A percentile compares a stretch with the other conserved stretches of the same genome.
Conservation (phyloP, 2,329 filamentous ascomycete genomes). For the Hymenoscyphus fructigenus region DNA sequence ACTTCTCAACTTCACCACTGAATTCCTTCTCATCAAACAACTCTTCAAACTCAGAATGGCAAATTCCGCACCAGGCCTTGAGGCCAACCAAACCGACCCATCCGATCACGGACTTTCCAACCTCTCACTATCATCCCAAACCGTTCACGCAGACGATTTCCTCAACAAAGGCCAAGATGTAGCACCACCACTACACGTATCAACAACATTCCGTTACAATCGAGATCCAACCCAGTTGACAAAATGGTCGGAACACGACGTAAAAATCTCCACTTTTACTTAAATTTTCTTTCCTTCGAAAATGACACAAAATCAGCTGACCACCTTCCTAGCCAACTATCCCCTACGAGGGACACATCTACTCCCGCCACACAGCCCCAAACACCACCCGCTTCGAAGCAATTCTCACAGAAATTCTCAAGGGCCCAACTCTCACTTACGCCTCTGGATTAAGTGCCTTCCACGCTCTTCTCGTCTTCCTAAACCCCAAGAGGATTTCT, state of each 20-base stretch:
- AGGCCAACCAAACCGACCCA: slow-evolving; percentile 21
- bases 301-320: slow-evolving; percentile 28
- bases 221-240: slow-evolving; percentile 65
- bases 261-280: slow-evolving; percentile 40
- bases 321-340: slow-evolving; percentile 44
- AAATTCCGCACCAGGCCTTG: slow-evolving; percentile 16
- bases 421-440: slow-evolving; percentile 73
- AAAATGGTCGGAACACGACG: slow-evolving; percentile 53
- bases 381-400: slow-evolving; percentile 84
- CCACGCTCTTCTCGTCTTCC: slow-evolving; percentile 79
- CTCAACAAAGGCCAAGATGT: slow-evolving; percentile 75
- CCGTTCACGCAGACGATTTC: slow-evolving; percentile 80
- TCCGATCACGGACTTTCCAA: slow-evolving; percentile 20
- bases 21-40: background rate
- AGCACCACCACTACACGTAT: slow-evolving; percentile 85
- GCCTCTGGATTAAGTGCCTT: slow-evolving; percentile 83
- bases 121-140: slow-evolving; percentile 63
- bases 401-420: slow-evolving; percentile 71
- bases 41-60: slow-evolving; percentile 18
- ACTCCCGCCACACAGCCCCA: slow-evolving; percentile 77
- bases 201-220: slow-evolving; percentile 85
- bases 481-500: slow-evolving; percentile 80
- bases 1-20: background rate
- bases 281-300: background rate
- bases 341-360: slow-evolving; percentile 67